Evolutionary conservation across 352 stramenopile species (phyloP).

Genomic region (Globisporangium nodosum): DNA sequence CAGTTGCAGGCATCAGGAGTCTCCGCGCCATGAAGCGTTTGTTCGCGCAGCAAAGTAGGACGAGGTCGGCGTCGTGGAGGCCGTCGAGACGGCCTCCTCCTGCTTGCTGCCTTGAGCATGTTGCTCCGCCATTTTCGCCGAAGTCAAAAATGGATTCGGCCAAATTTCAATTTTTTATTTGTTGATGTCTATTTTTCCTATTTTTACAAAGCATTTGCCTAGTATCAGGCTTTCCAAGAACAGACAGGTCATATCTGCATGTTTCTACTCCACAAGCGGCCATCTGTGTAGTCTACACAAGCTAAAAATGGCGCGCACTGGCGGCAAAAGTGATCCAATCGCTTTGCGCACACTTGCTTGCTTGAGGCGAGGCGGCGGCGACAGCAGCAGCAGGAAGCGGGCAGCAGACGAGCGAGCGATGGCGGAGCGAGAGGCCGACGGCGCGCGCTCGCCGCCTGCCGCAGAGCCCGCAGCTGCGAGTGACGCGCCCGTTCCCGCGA

Average conservation of each 20-base stretch:
- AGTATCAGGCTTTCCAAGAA: too few relatives aligned
- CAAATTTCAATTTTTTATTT: too few relatives aligned
- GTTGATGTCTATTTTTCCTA: too few relatives aligned
- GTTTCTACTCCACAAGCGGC: not conserved
- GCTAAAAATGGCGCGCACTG: conserved; percentile 11
- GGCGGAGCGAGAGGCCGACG: not conserved
- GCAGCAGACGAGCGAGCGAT: not conserved
- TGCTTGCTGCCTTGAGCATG: too few relatives aligned
- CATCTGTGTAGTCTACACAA: not conserved
- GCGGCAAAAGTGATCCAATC: conserved; percentile 2
- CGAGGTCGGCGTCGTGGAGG: too few relatives aligned
- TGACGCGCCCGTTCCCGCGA: not conserved
- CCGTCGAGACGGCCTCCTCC: too few relatives aligned
- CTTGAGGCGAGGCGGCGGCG: not conserved
- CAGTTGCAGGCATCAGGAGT: too few relatives aligned
- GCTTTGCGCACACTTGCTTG: not conserved
- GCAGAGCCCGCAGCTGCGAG: not conserved
- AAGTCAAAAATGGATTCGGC: too few relatives aligned
- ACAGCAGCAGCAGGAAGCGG: not conserved
- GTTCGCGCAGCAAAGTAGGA: too few relatives aligned
- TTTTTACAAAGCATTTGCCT: too few relatives aligned
- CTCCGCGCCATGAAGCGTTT: too few relatives aligned
- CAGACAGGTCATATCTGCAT: not conserved
- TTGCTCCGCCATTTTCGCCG: too few relatives aligned
- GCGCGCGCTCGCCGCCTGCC: not conserved